Percentiles rank a stretch among this genome's conserved stretches.
These are phyloP conservation scores for Globisporangium nunn DNA, from an alignment of 352 stramenopile species.

Conservation along the genomic window DNA sequence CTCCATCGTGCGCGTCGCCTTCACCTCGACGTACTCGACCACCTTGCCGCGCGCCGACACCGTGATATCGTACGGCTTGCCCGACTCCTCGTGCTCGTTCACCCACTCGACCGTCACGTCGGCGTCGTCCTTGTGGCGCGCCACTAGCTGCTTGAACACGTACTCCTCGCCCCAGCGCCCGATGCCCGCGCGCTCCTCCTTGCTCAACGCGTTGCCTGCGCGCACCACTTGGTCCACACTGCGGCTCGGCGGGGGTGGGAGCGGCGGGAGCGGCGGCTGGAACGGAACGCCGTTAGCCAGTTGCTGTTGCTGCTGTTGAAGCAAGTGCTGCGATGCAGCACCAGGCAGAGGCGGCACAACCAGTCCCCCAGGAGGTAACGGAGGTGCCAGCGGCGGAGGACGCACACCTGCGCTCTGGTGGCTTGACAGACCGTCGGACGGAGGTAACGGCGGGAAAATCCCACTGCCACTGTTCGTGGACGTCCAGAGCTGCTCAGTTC, in stretches of 20 bases:
- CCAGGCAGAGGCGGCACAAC: background rate
- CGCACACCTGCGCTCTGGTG: background rate
- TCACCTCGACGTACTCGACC: slow-evolving; percentile 83
- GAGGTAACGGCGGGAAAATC: slow-evolving; percentile 4
- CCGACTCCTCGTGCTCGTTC: slow-evolving; percentile 75
- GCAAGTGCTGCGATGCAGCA: background rate
- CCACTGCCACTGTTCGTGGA: background rate
- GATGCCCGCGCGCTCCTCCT: slow-evolving; percentile 68
- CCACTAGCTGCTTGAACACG: slow-evolving; percentile 65
- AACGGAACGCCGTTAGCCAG: background rate
- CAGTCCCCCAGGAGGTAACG: background rate
- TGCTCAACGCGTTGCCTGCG: slow-evolving; percentile 53
- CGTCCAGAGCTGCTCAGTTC: background rate
- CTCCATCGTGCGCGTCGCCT: slow-evolving; percentile 82
- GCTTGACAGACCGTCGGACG: background rate
- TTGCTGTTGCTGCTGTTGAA: background rate
- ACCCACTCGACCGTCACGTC: slow-evolving; percentile 57
- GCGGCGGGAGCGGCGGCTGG: slow-evolving; percentile 4
- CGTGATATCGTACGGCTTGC: slow-evolving; percentile 75
- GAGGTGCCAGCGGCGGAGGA: background rate
- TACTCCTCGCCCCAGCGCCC: slow-evolving; percentile 82
- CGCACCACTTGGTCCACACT: slow-evolving; percentile 9
- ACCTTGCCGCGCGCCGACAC: slow-evolving; percentile 39
- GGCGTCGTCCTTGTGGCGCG: slow-evolving; percentile 25
- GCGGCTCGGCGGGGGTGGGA: background rate